These are phyloP conservation scores for Serendipita sp. DNA, from an alignment of 1,284 basidiomycete species.

Conservation along the genomic window DNA sequence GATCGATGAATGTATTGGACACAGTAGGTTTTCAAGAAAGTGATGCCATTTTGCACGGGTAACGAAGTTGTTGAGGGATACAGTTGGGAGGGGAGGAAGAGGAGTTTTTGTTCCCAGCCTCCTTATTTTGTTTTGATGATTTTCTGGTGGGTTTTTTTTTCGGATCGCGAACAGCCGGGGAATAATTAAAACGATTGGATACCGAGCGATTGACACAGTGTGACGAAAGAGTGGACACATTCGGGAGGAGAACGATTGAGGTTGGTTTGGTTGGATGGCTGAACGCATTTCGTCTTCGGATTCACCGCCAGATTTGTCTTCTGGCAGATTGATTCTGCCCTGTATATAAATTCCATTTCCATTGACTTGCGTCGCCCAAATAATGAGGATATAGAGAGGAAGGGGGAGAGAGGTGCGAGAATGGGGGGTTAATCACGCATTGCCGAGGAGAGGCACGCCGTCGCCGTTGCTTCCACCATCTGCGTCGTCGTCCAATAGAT, in stretches of 20 bases:
- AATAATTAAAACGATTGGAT: background rate
- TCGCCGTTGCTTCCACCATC: slow-evolving; percentile 7
- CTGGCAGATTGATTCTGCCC: too few relatives aligned
- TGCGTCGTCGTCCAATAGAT: slow-evolving; percentile 26
- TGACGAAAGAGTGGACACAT: background rate
- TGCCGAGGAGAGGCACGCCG: slow-evolving; percentile 1
- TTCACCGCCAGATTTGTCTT: too few relatives aligned
- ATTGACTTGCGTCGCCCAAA: too few relatives aligned
- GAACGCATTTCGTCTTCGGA: background rate
- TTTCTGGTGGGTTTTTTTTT: too few relatives aligned
- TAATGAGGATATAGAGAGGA: too few relatives aligned
- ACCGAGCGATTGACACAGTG: background rate
- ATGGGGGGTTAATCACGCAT: slow-evolving; percentile 8
- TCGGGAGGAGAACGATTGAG: too few relatives aligned
- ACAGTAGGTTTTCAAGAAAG: too few relatives aligned
- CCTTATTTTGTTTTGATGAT: background rate
- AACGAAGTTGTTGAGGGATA: background rate
- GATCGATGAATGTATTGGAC: too few relatives aligned
- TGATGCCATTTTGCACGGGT: too few relatives aligned
- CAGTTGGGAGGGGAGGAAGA: background rate
- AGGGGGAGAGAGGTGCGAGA: background rate
- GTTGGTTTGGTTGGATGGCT: background rate
- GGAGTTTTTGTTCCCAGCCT: background rate
- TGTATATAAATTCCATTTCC: too few relatives aligned
- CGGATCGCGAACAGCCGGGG: too few relatives aligned